A percentile compares a stretch with the other conserved stretches of the same genome.
Conservation (phyloP, 2,329 filamentous ascomycete species). For the Ophiocordyceps robertsii region DNA sequence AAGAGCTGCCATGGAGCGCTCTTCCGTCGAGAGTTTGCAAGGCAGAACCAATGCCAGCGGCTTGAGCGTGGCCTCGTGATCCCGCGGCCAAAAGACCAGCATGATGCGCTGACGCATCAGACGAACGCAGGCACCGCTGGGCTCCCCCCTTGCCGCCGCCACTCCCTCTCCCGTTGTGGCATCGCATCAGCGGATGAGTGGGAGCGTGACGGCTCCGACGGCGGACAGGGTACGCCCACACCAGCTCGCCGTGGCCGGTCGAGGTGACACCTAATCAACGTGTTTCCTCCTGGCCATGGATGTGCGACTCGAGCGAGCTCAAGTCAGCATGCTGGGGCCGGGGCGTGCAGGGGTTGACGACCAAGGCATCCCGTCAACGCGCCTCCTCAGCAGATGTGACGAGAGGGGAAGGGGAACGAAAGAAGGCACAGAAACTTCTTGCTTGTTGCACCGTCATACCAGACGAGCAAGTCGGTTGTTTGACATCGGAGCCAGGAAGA, state of each 20-base stretch:
- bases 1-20: too few species aligned
- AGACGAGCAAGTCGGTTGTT: conserved; percentile 1
- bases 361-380: neutral
- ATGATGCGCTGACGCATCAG: conserved; percentile 2
- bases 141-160: neutral
- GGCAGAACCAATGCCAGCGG: too few species aligned
- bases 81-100: neutral
- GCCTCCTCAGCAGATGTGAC: neutral
- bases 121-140: conserved; percentile 1
- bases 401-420: neutral
- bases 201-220: neutral
- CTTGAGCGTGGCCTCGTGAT: neutral
- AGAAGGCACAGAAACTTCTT: neutral
- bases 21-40: too few species aligned
- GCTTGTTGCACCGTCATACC: neutral
- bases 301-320: neutral
- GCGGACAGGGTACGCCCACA: neutral
- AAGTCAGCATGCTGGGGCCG: neutral
- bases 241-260: neutral
- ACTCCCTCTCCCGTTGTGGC: conserved; percentile 1
- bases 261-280: conserved; percentile 1
- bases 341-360: neutral
- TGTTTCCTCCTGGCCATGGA: neutral
- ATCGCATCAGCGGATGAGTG: conserved; percentile 1
- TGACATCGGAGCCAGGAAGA: conserved; percentile 1